phyloP scores from a whole-genome alignment of 192 early-diverging fungal genomes.

The Podochytrium sp. region DNA sequence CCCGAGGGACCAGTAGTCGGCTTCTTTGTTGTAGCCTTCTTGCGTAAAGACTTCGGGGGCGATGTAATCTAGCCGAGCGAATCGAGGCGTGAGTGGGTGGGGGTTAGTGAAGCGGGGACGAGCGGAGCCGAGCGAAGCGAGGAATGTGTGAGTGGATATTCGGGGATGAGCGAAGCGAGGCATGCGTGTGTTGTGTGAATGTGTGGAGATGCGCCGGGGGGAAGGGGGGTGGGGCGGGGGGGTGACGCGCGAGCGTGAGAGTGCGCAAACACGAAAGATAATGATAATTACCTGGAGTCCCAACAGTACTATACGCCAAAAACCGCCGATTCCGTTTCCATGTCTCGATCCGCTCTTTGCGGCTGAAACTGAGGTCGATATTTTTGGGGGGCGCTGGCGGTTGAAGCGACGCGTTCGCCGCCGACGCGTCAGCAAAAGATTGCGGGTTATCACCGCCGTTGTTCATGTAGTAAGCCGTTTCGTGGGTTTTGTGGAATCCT shows the following conservation, averaged over 20 bases:
- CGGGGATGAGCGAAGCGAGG: no score
- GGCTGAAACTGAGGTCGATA: conserved; percentile 90
- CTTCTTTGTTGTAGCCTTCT: conserved; percentile 91
- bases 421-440: conserved; percentile 38
- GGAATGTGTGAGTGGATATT: no score
- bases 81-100: no score
- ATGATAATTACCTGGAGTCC: no score
- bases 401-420: not conserved
- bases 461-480: conserved; percentile 85
- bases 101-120: no score
- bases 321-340: conserved; percentile 98
- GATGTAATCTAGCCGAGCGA: conserved; percentile 96
- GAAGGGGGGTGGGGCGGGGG: no score
- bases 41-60: conserved; percentile 77
- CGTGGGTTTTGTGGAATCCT: conserved; percentile 98
- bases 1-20: conserved; percentile 99
- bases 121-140: no score
- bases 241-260: no score
- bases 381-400: conserved; percentile 55
- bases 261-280: no score
- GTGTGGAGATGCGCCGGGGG: no score
- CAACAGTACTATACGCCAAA: conserved; percentile 96
- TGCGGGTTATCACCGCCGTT: conserved; percentile 48
- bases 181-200: no score
- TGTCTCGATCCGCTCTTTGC: conserved; percentile 94